Base-by-base conservation (phyloP, 2,329 filamentous ascomycete species). In the Fragosphaeria purpurea region DNA sequence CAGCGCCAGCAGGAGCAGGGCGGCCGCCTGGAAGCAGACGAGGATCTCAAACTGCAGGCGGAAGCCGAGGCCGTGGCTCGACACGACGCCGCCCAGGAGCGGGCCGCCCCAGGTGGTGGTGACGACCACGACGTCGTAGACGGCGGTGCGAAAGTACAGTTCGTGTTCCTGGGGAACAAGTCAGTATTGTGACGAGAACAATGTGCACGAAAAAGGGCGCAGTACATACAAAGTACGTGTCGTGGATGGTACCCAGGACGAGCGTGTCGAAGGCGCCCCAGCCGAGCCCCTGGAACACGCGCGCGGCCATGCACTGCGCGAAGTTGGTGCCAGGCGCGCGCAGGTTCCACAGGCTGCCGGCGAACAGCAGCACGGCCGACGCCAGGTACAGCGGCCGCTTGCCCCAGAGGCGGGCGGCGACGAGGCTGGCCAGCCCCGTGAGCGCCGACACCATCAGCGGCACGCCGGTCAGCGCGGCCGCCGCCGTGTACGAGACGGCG, bases 221-320 rank as follows among this genome's bases (percentile, higher is more conserved):
- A 22, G 22, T 22, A 62, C 73, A 62, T 60, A 79, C 76, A 58
- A 77, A 80, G 59, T 72, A 81, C 1, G 74, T 74, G 56, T 82
- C 78, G 44, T 76, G 70, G 46, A 82, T 74, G 2, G 73, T 75
- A 2, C 68, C 70, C 35, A 74, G 62, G 34, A 78, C 65, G 40
- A 81, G 61, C 5, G 70, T 72, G 56, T 82, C 78, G 53, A 80
- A 77, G 9, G 73, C 71, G 6, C 77, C 77, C 74, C 78, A 79
- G n/a, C 73, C 77, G 0, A 81, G 50, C 1, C 76, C 77, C 58
- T 80, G 76, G 37, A 81, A 67, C 13, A 77, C 58, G 8, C 78
- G 69, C 3, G 76, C 72, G 0, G 68, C 69, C 69, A 80, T 71
- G 57, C 72, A 73, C 50, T 73, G 66, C 7, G 62, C 64, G 49